Evolutionary conservation across 495 filamentous ascomycete genomes (phyloP).

Genomic region (Lasiosphaeriaceae sp.): DNA sequence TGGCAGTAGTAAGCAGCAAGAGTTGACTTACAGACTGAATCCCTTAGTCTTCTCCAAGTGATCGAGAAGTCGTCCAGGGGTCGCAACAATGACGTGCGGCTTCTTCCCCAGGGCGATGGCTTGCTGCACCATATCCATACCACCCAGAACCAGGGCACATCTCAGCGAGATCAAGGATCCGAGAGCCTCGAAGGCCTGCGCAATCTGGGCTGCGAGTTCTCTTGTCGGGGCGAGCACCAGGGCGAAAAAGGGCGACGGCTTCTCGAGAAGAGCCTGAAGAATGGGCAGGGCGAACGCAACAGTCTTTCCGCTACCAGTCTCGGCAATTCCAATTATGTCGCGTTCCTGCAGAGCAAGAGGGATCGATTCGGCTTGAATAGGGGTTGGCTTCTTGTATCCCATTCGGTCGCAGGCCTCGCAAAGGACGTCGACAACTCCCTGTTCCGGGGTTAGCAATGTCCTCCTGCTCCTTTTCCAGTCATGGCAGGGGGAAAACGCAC

Average conservation of each 20-base stretch:
- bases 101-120: constrained; percentile 85
- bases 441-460: constrained; percentile 12
- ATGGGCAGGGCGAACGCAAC: constrained; percentile 90
- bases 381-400: constrained; percentile 78
- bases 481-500: constrained; percentile 10
- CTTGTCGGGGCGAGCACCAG: constrained; percentile 87
- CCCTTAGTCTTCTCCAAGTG: constrained; percentile 97
- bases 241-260: constrained; percentile 70
- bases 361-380: constrained; percentile 72
- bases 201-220: constrained; percentile 88
- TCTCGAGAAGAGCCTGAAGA: constrained; percentile 79
- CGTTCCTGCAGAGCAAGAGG: constrained; percentile 76
- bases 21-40: constrained; percentile 62
- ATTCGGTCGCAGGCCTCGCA: constrained; percentile 80
- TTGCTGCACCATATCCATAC: constrained; percentile 93
- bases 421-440: constrained; percentile 78
- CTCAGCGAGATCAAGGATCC: constrained; percentile 78
- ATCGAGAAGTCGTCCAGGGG: constrained; percentile 82
- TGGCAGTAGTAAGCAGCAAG: too few species aligned
- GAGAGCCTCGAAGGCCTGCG: constrained; percentile 75
- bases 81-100: constrained; percentile 84
- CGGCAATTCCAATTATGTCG: constrained; percentile 89
- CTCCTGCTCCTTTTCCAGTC: neutral
- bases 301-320: constrained; percentile 91
- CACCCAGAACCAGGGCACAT: constrained; percentile 77